Evolutionary conservation across 2,329 filamentous ascomycete genomes (phyloP), one percentile per base, ranked within the genome.

Genomic region (Cercospora janseana): DNA sequence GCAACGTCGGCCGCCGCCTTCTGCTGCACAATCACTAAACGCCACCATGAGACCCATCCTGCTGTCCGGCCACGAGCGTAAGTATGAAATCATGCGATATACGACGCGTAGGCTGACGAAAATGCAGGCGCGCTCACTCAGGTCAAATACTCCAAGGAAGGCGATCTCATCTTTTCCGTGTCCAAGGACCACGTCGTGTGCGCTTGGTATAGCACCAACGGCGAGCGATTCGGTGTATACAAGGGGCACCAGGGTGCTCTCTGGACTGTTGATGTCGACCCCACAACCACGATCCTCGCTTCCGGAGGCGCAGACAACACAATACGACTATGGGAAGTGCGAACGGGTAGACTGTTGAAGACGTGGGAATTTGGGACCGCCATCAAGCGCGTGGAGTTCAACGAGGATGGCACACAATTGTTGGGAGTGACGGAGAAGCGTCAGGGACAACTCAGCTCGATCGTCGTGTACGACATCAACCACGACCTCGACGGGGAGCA

Each of bases 251-350:
- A 94, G 73, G 93, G 93, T 75, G 92, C 93, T 65, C 87, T 98
- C 77, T 98, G 93, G 93, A 96, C 93, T 57, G 87, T 98, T 73
- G 93, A 98, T 70, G 86, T 95, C 68, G 88, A 95, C 76, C 91
- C 92, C 60, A 90, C 90, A 66, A 88, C 86, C 59, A 88, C 87
- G 66, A 82, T 98, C 68, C 85, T 97, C 69, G 93, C 92, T 68
- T 94, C 88, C 55, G 93, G 93, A 66, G 93, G 91, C 64, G 93
- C 93, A 73, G 93, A 98, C 78, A 97, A 97, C 80, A 96, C 92
- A 35, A 92, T 98, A 74, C 85, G 91, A 67, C 80, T 98, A 66
- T 98, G 93, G 93, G 90, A 98, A 70, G 81, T 96, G 70, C 87
- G 90, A 80, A 87, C 87, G 12, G 93, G 93, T 69, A 88, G 88